These are phyloP conservation scores for Leishmania tropica DNA, from an alignment of 208 protist genomes.

Conservation along the genomic window DNA sequence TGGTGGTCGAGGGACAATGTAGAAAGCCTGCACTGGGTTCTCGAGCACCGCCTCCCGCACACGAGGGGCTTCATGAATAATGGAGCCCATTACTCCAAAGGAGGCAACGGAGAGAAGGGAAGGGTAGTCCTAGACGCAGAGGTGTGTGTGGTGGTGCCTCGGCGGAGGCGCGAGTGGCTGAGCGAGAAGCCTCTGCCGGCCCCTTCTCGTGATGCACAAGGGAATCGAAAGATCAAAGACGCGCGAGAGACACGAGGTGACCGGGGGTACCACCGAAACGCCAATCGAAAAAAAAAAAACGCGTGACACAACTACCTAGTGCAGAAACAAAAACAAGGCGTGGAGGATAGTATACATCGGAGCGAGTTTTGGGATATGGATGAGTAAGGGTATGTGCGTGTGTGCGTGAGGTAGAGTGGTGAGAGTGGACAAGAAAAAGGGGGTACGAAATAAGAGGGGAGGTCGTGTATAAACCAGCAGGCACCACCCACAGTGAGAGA, in stretches of 20 bases:
- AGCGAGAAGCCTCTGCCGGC: not conserved
- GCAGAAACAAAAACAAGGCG: not conserved
- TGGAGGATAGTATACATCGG: not conserved
- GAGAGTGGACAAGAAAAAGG: not conserved
- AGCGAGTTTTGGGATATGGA: not conserved
- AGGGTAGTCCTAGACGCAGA: not conserved
- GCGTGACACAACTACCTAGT: not conserved
- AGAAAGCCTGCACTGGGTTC: slow-evolving; percentile 10
- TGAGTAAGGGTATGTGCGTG: not conserved
- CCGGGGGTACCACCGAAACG: not conserved
- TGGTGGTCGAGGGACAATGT: slow-evolving; percentile 10
- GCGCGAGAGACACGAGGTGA: not conserved
- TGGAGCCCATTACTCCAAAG: slow-evolving; percentile 7
- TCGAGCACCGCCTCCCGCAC: slow-evolving; percentile 4
- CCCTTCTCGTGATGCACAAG: not conserved
- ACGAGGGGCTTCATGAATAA: slow-evolving; percentile 16
- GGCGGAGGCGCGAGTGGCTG: not conserved
- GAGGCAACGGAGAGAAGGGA: not conserved
- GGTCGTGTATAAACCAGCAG: not conserved
- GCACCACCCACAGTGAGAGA: not conserved
- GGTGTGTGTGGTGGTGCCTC: not conserved
- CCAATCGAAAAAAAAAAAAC: not conserved
- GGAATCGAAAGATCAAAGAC: not conserved
- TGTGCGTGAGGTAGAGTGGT: not conserved
- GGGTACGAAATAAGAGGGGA: not conserved